Base-by-base conservation (phyloP, 2,329 filamentous ascomycete species). In the Fusarium sp. region DNA sequence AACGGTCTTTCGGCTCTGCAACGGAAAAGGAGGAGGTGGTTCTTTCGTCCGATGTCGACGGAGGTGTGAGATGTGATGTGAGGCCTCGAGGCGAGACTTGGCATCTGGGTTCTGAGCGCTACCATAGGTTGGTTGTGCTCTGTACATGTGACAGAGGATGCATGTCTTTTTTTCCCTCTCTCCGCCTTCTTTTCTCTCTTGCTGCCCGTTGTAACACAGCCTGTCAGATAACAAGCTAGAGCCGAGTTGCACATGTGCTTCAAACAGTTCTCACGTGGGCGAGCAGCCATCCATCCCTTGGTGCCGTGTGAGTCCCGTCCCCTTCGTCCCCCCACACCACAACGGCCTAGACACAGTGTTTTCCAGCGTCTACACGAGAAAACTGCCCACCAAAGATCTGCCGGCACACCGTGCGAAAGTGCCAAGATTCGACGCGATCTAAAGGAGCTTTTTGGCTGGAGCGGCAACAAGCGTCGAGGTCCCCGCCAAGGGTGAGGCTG, bases 231-330 rank as follows among this genome's bases (percentile, higher is more conserved):
- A 46, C 46, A 34, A 33, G 13, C n/a, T 27, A 51, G 58, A 53
- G 20, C 34, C 65, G 13, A 65, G 67, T 58, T 23, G 56, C 42
- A 58, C 60, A 68, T 51, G 53, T 61, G 46, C 42, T 58, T 51
- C 27, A 59, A 68, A 58, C 60, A 40, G 33, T 33, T 68, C 60
- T 67, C 67, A 69, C 67, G 63, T 70, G 67, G 67, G 40, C 14
- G 29, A 20, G 25, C 50, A 64, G 67, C 55, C 59, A 69, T 54
- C 54, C 42, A 46, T 46, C 42, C 42, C 23, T 46, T 46, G 62
- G 65, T 69, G 38, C 38, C 18, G 38, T 44, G 40, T 54, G 55
- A 27, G 33, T 23, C 38, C 38, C 11, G 4, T 42, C 38, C 18
- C 38, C 2, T 9, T 44, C 18, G 6, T 11, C 36, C 40, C 50